Evolutionary conservation across 106 monocot genomes (phyloP).

Genomic region (Phalaenopsis equestris): DNA sequence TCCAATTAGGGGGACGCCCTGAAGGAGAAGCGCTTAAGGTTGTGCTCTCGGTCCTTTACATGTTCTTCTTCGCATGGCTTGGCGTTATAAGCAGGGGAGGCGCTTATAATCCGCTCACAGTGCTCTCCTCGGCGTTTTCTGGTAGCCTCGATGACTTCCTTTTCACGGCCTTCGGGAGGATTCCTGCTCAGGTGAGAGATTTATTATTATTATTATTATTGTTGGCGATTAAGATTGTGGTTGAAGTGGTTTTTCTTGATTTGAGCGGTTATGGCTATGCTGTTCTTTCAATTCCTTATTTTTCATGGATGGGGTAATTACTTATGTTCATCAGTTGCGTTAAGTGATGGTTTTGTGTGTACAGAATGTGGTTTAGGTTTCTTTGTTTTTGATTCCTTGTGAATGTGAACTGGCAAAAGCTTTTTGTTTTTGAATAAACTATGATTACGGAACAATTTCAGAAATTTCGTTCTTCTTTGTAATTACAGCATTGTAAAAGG

Average conservation of each 20-base stretch:
- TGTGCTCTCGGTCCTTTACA: slow-evolving; percentile 41
- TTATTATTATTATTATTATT: too few species aligned
- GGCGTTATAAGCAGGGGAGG: slow-evolving; percentile 43
- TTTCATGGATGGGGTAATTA: not conserved
- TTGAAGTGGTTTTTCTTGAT: too few species aligned
- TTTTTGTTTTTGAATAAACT: not conserved
- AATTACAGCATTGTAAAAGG: too few species aligned
- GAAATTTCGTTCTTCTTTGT: too few species aligned
- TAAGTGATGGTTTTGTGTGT: not conserved
- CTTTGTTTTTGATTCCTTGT: not conserved
- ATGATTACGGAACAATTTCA: too few species aligned
- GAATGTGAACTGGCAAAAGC: not conserved
- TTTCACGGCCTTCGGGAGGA: slow-evolving; percentile 52
- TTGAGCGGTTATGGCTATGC: not conserved
- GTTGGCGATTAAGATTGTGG: not conserved
- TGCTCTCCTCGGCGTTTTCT: slow-evolving; percentile 48
- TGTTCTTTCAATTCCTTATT: not conserved
- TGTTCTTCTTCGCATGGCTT: slow-evolving; percentile 91
- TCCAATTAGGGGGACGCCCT: slow-evolving; percentile 15
- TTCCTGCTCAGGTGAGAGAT: slow-evolving; percentile 70
- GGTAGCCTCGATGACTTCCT: slow-evolving; percentile 34
- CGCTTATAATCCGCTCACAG: slow-evolving; percentile 77
- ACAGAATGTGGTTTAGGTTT: not conserved
- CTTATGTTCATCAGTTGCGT: not conserved
- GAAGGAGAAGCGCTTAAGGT: slow-evolving; percentile 43